Evolutionary conservation across 768 basidiomycete genomes (phyloP), one percentile per base, ranked within the genome.

Genomic region (Panaeolus papilionaceus): DNA sequence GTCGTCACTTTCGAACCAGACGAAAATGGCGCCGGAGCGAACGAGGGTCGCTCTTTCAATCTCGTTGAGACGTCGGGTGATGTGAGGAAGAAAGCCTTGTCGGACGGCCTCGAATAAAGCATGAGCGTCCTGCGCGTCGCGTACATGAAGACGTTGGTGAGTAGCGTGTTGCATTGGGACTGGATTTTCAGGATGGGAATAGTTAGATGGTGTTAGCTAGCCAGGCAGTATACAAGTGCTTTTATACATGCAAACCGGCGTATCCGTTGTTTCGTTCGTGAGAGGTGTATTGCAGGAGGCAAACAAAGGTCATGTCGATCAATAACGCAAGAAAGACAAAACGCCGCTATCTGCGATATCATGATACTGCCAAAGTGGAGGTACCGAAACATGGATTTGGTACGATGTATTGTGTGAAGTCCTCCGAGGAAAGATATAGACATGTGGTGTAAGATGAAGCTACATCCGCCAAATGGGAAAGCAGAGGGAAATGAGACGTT

Each of bases 1-100:
- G 68, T 89, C 88, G 62, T 90, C 88, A 69, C 84, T 84, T 76
- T 91, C 89, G 72, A 88, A 84, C 90, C 90, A 91, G 54, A 90
- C 88, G 72, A 90, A 91, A 37, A 90, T 81, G 4, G 88, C 84
- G 3, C 89, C 89, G 7, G 88, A 86, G 61, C 79, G 81, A 66
- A 91, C 86, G 71, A 82, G 84, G 63, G 75, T 84, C 6, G 81
- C 78, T 64, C 89, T 78, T 73, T 91, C 88, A 63, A 82, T 79
- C 69, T 90, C 89, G 75, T 90, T 89, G 64, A 90, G 81, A 49
- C 89, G 84, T 28, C 88, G 83, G 40, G 79, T 75, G 37, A 89
- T 84, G 20, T 84, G 84, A 49, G 79, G 78, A 18, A 90, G 79
- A 67, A 79, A 80, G 39, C 88, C 86, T 68, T 83, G 84, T 2